These are phyloP conservation scores for Gossypium sturtianum DNA, from an alignment of 345 rosid species.

Conservation along the genomic window DNA sequence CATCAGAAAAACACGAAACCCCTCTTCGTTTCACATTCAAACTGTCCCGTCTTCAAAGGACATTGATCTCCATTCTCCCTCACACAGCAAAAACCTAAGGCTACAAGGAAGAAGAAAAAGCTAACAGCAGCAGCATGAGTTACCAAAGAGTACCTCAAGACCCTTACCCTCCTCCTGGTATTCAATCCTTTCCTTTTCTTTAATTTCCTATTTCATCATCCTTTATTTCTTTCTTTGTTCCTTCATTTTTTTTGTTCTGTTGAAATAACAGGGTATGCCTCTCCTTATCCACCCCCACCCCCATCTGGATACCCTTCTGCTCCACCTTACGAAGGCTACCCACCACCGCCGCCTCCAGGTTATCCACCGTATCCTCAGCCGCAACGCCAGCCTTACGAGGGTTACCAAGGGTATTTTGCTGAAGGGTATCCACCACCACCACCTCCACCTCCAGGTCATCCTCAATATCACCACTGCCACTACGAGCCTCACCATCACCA, in stretches of 20 bases:
- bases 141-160: constrained; percentile 54
- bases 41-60: background rate
- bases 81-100: background rate
- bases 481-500: constrained; percentile 52
- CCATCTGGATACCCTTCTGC: constrained; percentile 54
- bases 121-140: constrained; percentile 32
- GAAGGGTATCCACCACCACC: constrained; percentile 41
- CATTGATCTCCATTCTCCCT: background rate
- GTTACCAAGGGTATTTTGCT: constrained; percentile 76
- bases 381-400: constrained; percentile 39
- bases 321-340: constrained; percentile 54
- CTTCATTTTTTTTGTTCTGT: background rate
- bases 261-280: constrained; percentile 27
- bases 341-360: constrained; percentile 45
- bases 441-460: constrained; percentile 39
- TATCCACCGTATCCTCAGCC: constrained; percentile 41
- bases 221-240: background rate
- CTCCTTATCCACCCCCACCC: constrained; percentile 20
- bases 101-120: background rate
- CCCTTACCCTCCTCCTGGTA: constrained; percentile 63
- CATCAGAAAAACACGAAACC: background rate
- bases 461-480: constrained; percentile 31
- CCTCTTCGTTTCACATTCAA: background rate
- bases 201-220: constrained; percentile 8
- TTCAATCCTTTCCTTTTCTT: background rate